Base-by-base conservation (phyloP, 495 filamentous ascomycete species). In the Lophiostoma macrostomum region DNA sequence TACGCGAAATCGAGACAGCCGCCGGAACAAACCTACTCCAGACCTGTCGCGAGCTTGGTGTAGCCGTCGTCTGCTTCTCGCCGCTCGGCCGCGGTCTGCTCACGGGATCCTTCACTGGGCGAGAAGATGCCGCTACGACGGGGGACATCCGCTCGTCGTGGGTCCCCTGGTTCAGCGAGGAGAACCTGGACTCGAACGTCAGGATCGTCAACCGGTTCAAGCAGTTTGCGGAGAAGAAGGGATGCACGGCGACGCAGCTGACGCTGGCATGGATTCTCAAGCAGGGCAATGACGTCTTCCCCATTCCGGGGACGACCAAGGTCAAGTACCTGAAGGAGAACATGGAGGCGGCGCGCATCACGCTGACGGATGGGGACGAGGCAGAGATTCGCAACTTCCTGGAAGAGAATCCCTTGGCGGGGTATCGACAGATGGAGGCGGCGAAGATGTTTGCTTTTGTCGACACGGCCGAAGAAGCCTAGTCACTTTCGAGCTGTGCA, bases 21-120 rank as follows among this genome's bases (percentile, higher is more conserved):
- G 56, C 68, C 0, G 63, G 73, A 14, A 70, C 71, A 1, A 58
- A 69, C 8, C 60, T 86, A 4, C 56, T 86, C 4, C 62, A 72
- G 6, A 78, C 82, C 0, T 76, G 72, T 53, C 74, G 81, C 4
- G 81, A 86, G 50, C 74, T 90, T 4, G 83, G 81, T 8, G 67
- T 84, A 14, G 70, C 81, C 0, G 66, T 82, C 6, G 73, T 87
- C 0, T 80, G 80, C 0, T 86, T 82, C 65, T 76, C 71, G 14
- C 84, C 85, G 0, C 70, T 87, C 4, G 82, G 82, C 1, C 76
- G 73, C 1, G 84, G 83, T 12, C 64, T 85, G 13, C 60, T 87
- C 22, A 76, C 74, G 1, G 80, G 78, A 4, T 46, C 70, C 2
- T 71, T 77, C 64, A 63, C 64, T 28, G 71, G 65, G 3, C 63